phyloP scores from a whole-genome alignment of 495 filamentous ascomycete genomes.

The Sordaria brevicollis region DNA sequence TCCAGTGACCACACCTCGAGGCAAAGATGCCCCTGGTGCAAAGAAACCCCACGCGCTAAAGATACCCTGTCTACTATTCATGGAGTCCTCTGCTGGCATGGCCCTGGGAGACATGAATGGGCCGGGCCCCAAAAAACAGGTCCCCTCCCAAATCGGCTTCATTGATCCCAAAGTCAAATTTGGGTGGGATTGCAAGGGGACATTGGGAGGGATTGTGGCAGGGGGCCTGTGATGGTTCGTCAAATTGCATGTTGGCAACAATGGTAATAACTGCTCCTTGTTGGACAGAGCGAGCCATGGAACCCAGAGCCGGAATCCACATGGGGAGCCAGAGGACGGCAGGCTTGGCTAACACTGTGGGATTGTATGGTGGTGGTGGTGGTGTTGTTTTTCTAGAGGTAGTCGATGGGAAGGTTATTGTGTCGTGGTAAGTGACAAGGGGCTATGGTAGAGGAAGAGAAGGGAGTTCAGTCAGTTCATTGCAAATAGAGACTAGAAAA shows the following conservation, averaged over 20 bases:
- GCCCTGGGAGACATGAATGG: background rate
- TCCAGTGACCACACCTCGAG: background rate
- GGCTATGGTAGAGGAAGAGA: background rate
- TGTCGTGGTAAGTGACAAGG: background rate
- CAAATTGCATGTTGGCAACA: constrained; percentile 23
- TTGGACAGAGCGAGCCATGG: background rate
- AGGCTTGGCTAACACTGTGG: background rate
- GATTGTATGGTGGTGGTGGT: background rate
- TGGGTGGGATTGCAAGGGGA: background rate
- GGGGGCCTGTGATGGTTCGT: constrained; percentile 22
- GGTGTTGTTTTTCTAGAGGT: too few relatives aligned
- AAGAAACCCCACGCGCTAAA: background rate
- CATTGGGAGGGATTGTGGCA: constrained; percentile 18
- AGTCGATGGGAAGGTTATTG: background rate
- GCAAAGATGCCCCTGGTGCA: background rate
- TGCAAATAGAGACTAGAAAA: background rate
- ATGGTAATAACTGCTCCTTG: constrained; percentile 13
- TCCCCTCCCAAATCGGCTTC: constrained; percentile 16
- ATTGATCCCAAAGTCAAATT: constrained; percentile 5
- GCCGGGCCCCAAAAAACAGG: background rate
- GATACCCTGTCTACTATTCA: background rate
- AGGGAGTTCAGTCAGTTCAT: background rate
- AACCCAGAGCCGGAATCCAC: background rate
- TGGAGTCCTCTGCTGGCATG: background rate
- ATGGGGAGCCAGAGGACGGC: background rate